phyloP scores from a whole-genome alignment of 2,329 filamentous ascomycete genomes.

The Fonsecaea nubica region DNA sequence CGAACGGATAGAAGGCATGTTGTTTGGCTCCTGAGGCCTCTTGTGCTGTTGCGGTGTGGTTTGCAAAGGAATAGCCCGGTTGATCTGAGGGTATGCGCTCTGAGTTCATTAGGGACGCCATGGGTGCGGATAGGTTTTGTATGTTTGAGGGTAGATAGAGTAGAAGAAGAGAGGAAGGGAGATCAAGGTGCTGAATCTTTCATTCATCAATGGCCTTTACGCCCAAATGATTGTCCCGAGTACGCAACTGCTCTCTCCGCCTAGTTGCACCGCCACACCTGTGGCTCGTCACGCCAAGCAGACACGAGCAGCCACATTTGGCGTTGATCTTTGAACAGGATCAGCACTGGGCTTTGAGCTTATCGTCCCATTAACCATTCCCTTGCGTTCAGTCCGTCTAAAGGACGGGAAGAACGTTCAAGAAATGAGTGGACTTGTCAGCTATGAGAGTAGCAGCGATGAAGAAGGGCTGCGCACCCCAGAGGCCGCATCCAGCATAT shows the following conservation, averaged over 20 bases:
- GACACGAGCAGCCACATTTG: neutral
- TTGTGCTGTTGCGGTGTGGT: conserved; percentile 52
- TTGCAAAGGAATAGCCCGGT: conserved; percentile 67
- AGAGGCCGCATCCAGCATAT: neutral
- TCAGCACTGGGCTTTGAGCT: neutral
- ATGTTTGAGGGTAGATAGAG: conserved; percentile 9
- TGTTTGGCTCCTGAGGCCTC: conserved; percentile 61
- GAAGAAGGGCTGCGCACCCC: conserved; percentile 46
- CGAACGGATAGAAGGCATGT: conserved; percentile 93
- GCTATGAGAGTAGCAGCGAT: conserved; percentile 55
- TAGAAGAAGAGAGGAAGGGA: conserved; percentile 16
- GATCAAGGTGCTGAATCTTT: conserved; percentile 10
- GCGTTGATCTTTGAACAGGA: neutral
- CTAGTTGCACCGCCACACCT: conserved; percentile 15
- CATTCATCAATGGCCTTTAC: conserved; percentile 8
- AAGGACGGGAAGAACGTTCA: neutral
- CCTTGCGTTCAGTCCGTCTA: neutral
- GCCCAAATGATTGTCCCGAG: neutral
- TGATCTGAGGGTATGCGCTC: conserved; percentile 58
- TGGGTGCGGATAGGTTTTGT: conserved; percentile 42
- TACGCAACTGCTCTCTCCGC: conserved; percentile 25
- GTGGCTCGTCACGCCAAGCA: conserved; percentile 19
- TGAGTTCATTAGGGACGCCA: conserved; percentile 62
- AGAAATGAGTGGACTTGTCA: conserved; percentile 46
- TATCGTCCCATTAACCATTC: neutral